Conservation (phyloP, 768 basidiomycete genomes). For the Dioszegia aurantiaca region DNA sequence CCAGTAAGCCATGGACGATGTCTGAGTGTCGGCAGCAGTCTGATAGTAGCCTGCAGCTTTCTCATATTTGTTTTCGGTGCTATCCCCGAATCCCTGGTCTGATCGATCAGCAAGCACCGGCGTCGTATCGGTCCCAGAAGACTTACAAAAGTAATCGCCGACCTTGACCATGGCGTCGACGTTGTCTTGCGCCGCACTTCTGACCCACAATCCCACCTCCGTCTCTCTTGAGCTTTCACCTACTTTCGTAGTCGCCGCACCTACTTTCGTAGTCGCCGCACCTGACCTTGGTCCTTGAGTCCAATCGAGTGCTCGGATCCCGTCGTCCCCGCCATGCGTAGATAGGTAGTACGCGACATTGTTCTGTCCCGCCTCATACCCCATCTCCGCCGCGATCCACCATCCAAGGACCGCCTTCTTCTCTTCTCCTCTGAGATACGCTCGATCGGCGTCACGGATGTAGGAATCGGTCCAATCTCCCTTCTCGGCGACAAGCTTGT, state of each 20-base stretch:
- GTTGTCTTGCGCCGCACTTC: conserved; percentile 88
- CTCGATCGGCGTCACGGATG: conserved; percentile 65
- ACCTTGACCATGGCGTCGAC: conserved; percentile 97
- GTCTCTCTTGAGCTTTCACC: conserved; percentile 49
- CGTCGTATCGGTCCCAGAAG: too few relatives aligned
- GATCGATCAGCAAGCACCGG: background rate
- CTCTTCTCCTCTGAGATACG: conserved; percentile 66
- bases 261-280: background rate
- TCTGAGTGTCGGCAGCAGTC: conserved; percentile 84
- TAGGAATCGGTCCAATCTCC: conserved; percentile 82
- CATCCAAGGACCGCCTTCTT: conserved; percentile 85
- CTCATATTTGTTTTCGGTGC: conserved; percentile 54
- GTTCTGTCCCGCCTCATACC: conserved; percentile 88
- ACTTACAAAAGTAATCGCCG: conserved; percentile 82
- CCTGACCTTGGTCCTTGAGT: background rate
- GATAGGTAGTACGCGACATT: conserved; percentile 85
- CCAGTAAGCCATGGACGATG: conserved; percentile 95
- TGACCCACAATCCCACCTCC: conserved; percentile 88
- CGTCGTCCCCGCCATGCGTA: conserved; percentile 65
- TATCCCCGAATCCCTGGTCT: conserved; percentile 13
- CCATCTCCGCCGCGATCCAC: conserved; percentile 92
- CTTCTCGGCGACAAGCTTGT: conserved; percentile 86
- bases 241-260: too few relatives aligned
- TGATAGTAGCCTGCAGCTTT: conserved; percentile 93
- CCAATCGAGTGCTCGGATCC: too few relatives aligned